These are phyloP conservation scores for Colletotrichum higginsianum DNA, from an alignment of 2,329 filamentous ascomycete species.

Conservation along the genomic window DNA sequence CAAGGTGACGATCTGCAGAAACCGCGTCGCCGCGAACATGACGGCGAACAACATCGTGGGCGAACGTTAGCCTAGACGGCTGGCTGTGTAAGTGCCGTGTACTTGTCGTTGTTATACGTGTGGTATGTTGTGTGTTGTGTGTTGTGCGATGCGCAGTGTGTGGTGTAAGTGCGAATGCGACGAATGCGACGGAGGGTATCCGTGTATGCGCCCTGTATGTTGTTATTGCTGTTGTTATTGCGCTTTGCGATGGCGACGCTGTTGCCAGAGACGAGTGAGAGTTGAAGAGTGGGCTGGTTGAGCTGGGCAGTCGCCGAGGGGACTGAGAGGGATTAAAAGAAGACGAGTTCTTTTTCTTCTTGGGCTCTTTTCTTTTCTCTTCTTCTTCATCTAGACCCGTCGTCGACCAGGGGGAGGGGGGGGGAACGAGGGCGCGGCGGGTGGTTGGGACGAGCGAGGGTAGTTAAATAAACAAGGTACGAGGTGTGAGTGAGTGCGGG, in stretches of 20 bases:
- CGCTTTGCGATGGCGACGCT: constrained; percentile 17
- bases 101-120: not conserved
- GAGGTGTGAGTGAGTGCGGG: constrained; percentile 7
- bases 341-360: not conserved
- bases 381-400: not conserved
- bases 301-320: not conserved
- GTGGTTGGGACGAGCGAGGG: constrained; percentile 35
- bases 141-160: too few relatives aligned
- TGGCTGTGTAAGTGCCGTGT: not conserved
- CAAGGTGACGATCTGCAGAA: constrained; percentile 74
- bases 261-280: not conserved
- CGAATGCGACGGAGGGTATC: not conserved
- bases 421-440: constrained; percentile 14
- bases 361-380: not conserved
- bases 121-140: not conserved
- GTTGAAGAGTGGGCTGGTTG: not conserved
- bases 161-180: not conserved
- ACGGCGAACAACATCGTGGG: constrained; percentile 73
- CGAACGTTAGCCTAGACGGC: constrained; percentile 11
- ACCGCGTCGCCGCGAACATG: constrained; percentile 74
- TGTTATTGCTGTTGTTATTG: not conserved
- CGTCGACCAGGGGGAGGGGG: too few relatives aligned
- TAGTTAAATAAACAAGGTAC: constrained; percentile 31
- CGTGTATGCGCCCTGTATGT: constrained; percentile 1
- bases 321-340: constrained; percentile 9